Evolutionary conservation across 495 filamentous ascomycete genomes (phyloP), one percentile per base, ranked within the genome.

Genomic region (Thermothielavioides terrestris): DNA sequence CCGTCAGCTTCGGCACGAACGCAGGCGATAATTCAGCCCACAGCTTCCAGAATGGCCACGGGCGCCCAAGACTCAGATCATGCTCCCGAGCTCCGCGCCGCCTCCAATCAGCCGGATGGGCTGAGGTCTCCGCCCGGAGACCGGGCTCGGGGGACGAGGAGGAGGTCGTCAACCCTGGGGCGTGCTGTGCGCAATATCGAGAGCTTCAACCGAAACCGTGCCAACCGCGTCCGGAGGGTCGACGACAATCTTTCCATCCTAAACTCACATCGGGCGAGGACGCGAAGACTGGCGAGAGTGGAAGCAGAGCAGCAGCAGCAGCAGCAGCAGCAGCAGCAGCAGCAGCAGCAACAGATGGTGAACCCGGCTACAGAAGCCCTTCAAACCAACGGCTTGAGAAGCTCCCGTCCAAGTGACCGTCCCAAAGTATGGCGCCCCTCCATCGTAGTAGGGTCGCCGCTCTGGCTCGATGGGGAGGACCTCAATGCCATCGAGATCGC

Each of bases 401-500:
- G 15, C 25, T 10, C 17, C 22, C 26, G 38, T 5, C 15, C 10
- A 22, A 20, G 10, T n/a, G 11, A 21, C 7, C 5, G 25, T 5
- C 2, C 30, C 25, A 15, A 34, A 42, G 26, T 25, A 42, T 64
- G 63, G 63, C 36, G 39, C 21, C 63, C 63, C 0, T 57, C 54
- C 18, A 52, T 60, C 17, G 43, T 37, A 4, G 36, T 64, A 3
- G 61, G 60, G 1, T 47, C 51, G 20, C 47, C 54, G 5, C 61
- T 66, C 26, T 58, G 47, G 42, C 25, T 60, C 14, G 38, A 51
- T 2, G 67, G 68, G 6, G 67, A 71, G 37, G 68, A 71, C 26
- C 48, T 67, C 22, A 71, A 60, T 26, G 53, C 54, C 17, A 69
- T 74, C 20, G 59, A 72, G 48, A 42, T 59, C 14, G 71, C 68